Evolutionary conservation across 768 basidiomycete genomes (phyloP).

Genomic region (Russula foetens): DNA sequence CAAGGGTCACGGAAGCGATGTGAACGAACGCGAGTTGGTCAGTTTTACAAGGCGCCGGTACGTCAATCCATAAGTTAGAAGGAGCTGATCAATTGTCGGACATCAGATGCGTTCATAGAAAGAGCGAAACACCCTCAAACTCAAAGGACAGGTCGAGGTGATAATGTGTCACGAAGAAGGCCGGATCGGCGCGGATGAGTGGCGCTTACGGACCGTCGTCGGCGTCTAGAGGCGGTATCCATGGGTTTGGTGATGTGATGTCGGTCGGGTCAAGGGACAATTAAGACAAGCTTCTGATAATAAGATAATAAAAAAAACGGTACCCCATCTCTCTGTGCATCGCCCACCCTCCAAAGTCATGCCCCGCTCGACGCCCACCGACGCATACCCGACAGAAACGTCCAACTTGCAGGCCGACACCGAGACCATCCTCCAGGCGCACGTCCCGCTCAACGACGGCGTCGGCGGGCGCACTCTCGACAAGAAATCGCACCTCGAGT

Average conservation of each 20-base stretch:
- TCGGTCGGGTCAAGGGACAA: not conserved
- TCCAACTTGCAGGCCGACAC: conserved; percentile 56
- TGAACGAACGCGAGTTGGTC: not conserved
- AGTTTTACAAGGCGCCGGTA: not conserved
- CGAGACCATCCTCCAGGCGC: conserved; percentile 52
- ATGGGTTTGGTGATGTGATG: no score
- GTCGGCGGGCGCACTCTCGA: conserved; percentile 37
- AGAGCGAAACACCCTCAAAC: not conserved
- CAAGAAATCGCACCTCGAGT: conserved; percentile 64
- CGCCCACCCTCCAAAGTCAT: not conserved
- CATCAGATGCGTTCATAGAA: not conserved
- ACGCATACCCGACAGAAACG: conserved; percentile 56
- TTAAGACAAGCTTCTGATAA: not conserved
- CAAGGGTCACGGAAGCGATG: not conserved
- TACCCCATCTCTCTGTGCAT: not conserved
- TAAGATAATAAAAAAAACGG: not conserved
- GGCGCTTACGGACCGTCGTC: not conserved
- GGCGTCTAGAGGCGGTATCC: no score
- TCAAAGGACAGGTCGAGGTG: not conserved
- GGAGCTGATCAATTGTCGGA: not conserved
- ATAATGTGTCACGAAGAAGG: not conserved
- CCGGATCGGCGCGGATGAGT: not conserved
- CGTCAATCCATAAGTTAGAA: not conserved
- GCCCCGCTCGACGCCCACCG: conserved; percentile 37
- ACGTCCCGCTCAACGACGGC: conserved; percentile 34